Evolutionary conservation across 1,284 basidiomycete genomes (phyloP).

Genomic region (Cronartium ribicola): DNA sequence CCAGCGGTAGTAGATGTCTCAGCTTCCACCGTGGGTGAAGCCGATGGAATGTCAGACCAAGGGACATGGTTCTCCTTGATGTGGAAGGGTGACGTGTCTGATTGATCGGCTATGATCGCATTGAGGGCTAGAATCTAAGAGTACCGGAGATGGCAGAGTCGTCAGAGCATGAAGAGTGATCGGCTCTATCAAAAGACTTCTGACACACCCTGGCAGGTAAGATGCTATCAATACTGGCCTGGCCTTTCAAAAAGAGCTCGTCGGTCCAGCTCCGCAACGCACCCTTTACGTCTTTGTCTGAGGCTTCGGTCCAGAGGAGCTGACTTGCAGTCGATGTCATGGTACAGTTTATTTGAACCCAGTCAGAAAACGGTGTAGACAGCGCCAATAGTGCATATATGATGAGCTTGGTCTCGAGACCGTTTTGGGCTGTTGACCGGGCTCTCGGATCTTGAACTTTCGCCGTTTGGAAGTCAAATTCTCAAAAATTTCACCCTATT

Average conservation of each 20-base stretch:
- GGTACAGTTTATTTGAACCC: no score
- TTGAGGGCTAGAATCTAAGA: slow-evolving; percentile 32
- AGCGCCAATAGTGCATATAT: no score
- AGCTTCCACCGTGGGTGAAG: slow-evolving; percentile 19
- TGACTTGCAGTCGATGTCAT: slow-evolving; percentile 14
- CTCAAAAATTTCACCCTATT: no score
- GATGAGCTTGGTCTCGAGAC: no score
- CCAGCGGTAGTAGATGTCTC: slow-evolving; percentile 8
- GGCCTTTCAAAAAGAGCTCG: slow-evolving; percentile 23
- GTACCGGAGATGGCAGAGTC: neutral
- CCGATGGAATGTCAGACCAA: slow-evolving; percentile 5
- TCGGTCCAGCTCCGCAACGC: slow-evolving; percentile 30
- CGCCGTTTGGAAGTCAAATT: no score
- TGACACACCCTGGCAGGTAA: slow-evolving; percentile 30
- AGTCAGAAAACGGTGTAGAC: no score
- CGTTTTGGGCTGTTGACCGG: no score
- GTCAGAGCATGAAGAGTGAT: neutral
- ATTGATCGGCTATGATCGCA: slow-evolving; percentile 23
- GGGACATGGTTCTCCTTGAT: slow-evolving; percentile 3
- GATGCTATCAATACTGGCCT: slow-evolving; percentile 12
- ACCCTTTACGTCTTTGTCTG: slow-evolving; percentile 20
- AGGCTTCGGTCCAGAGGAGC: slow-evolving; percentile 28
- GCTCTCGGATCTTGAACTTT: no score
- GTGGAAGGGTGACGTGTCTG: slow-evolving; percentile 10
- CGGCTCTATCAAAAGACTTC: neutral